Base-by-base conservation (phyloP, 371 early-diverging fungal species). In the Dipsacomyces acuminosporus region DNA sequence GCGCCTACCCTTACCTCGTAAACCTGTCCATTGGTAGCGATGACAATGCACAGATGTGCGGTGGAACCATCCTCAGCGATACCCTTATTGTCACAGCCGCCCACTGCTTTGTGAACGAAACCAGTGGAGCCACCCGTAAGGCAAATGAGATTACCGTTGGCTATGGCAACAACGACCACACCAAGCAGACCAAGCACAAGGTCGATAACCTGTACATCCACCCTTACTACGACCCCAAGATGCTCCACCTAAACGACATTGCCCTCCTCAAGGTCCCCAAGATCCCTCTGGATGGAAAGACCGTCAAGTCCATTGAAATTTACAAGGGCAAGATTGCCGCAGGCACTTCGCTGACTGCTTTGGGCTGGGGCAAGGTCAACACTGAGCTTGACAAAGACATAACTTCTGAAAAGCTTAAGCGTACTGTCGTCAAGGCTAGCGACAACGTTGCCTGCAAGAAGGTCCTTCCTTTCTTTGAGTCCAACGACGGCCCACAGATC, bases 321-420 rank as follows among this genome's bases (percentile, higher is more conserved):
- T 55, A 55, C 34, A 42, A 33, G 2, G 41, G 36, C 8, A 23
- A 24, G 8, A 26, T 59, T 21, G 22, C 48, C 1, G 17, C 45
- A 7, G 54, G 46, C 3, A 18, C 46, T n/a, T 30, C 19, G n/a
- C 35, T 41, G 2, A 30, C 41, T 48, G 60, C 60, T 1, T 18
- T 59, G 22, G 60, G 60, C 40, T 59, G 60, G 60, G 60, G 60
- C 5, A 11, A 38, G 38, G 4, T 48, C 23, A 19, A 22, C 19
- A 41, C 17, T n/a, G 38, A 26, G n/a, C 22, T 17, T 22, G 41
- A 22, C n/a, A n/a, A 11, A 38, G 15, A 18, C 23, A 25, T 9
- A 7, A 42, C 42, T 0, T 42, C 56, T 15, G 34, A 61, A 14
- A 41, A 21, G 34, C 34, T 54, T n/a, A 54, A 49, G 51, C 42